A percentile compares a stretch with the other conserved stretches of the same genome.
phyloP scores from a whole-genome alignment of 2,329 filamentous ascomycete genomes.

The Fusarium domesticum region DNA sequence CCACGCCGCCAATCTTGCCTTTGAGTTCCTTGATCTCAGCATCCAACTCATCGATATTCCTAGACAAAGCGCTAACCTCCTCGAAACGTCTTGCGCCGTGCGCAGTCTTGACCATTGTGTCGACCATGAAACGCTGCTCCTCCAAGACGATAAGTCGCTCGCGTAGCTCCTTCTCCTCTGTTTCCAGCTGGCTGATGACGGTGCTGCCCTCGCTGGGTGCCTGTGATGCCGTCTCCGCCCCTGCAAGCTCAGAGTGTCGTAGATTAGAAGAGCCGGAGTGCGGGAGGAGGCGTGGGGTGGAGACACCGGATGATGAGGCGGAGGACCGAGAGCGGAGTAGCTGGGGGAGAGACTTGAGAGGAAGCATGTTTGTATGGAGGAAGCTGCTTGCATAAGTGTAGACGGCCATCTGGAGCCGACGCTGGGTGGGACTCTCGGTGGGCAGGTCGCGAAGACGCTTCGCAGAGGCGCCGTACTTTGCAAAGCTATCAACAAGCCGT shows the following conservation, averaged over 20 bases:
- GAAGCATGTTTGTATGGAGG: constrained; percentile 86
- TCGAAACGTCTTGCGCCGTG: constrained; percentile 77
- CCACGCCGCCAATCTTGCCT: constrained; percentile 63
- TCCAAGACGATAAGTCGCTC: constrained; percentile 82
- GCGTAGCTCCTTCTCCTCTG: constrained; percentile 77
- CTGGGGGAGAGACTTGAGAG: constrained; percentile 71
- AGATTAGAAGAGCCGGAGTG: constrained; percentile 36
- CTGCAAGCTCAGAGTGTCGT: constrained; percentile 47
- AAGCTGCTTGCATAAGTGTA: constrained; percentile 81
- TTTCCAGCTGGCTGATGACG: constrained; percentile 61
- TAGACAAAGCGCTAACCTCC: constrained; percentile 74
- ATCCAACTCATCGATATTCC: constrained; percentile 79
- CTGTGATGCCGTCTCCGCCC: constrained; percentile 45
- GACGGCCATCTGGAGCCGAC: constrained; percentile 73
- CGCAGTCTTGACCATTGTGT: constrained; percentile 77
- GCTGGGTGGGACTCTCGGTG: constrained; percentile 68
- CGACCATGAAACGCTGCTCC: constrained; percentile 87
- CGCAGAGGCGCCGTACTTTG: constrained; percentile 81
- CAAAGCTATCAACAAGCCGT: constrained; percentile 81
- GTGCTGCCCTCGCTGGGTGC: constrained; percentile 51
- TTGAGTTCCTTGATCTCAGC: constrained; percentile 69
- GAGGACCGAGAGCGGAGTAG: constrained; percentile 52
- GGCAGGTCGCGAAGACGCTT: constrained; percentile 77
- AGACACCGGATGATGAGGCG: constrained; percentile 30
- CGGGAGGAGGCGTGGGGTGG: constrained; percentile 34